A percentile compares a stretch with the other conserved stretches of the same genome.
Conservation (phyloP, 2,329 filamentous ascomycete species). For the Penicillium aurantiogriseum region DNA sequence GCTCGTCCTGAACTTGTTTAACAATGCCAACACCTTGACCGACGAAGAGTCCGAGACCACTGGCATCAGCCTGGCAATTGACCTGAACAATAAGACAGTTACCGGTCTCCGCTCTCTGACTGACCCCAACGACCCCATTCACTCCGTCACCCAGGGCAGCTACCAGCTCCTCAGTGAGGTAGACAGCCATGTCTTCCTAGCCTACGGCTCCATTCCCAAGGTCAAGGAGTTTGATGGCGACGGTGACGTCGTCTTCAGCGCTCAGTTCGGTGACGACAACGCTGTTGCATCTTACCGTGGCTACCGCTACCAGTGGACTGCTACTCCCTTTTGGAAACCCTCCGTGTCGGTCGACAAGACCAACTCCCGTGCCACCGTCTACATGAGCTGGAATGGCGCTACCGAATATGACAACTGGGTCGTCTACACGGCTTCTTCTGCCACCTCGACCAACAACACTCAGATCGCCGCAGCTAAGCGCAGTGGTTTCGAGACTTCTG, state of each 20-base stretch:
- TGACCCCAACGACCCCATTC: too few species aligned
- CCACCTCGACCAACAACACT: conserved; percentile 17
- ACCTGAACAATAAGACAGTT: conserved; percentile 16
- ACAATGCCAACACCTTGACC: conserved; percentile 24
- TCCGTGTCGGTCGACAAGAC: conserved; percentile 11
- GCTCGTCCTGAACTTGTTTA: conserved; percentile 31
- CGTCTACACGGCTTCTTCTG: conserved; percentile 27
- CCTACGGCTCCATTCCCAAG: conserved; percentile 32
- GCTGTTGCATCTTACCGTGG: conserved; percentile 33
- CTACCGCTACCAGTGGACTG: conserved; percentile 22
- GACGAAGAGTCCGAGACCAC: conserved; percentile 18
- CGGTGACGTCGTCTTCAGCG: conserved; percentile 30
- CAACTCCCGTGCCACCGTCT: conserved; percentile 17
- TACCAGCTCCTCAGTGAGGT: too few species aligned
- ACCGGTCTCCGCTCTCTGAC: too few species aligned
- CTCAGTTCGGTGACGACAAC: conserved; percentile 30
- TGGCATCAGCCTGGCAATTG: conserved; percentile 24
- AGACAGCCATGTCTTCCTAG: conserved; percentile 25
- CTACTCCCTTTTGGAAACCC: conserved; percentile 21
- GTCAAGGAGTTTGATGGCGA: conserved; percentile 33
- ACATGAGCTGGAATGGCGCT: conserved; percentile 44
- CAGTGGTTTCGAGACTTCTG: conserved; percentile 31
- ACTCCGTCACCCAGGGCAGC: too few species aligned
- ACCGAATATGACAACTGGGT: conserved; percentile 37
- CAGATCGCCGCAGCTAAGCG: conserved; percentile 25